Percentiles rank a stretch among this genome's conserved stretches.
Conservation (phyloP, 192 early-diverging fungal genomes). For the Oehlia diaphana region DNA sequence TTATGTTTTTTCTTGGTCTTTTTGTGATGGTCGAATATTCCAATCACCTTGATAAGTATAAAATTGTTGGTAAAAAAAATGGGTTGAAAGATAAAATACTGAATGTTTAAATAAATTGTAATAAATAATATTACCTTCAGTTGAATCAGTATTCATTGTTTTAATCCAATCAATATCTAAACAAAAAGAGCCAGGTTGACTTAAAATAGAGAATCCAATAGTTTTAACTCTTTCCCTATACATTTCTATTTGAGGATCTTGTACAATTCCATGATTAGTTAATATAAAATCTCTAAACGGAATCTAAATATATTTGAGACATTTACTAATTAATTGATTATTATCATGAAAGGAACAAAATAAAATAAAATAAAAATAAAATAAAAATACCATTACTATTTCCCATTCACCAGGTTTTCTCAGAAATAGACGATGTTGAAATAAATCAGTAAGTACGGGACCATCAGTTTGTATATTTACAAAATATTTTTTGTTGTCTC, state of each 20-base stretch:
- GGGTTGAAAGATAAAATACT: too few species aligned
- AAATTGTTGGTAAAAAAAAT: background rate
- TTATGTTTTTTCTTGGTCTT: background rate
- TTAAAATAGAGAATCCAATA: constrained; percentile 84
- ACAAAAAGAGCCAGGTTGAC: constrained; percentile 80
- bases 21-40: background rate
- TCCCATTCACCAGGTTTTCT: constrained; percentile 91
- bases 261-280: constrained; percentile 85
- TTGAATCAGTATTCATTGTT: constrained; percentile 74
- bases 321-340: background rate
- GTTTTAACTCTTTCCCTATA: constrained; percentile 81
- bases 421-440: constrained; percentile 91
- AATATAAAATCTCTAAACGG: constrained; percentile 93
- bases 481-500: constrained; percentile 86
- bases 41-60: background rate
- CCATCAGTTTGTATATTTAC: constrained; percentile 91
- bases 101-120: too few species aligned
- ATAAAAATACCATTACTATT: constrained; percentile 67
- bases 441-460: constrained; percentile 80
- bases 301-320: constrained; percentile 51
- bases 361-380: background rate
- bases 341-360: background rate
- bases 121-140: constrained; percentile 7
- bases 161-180: constrained; percentile 92
- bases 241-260: constrained; percentile 85